Base-by-base conservation (phyloP, 306 rosid genomes). In the Cucumis hystrix region DNA sequence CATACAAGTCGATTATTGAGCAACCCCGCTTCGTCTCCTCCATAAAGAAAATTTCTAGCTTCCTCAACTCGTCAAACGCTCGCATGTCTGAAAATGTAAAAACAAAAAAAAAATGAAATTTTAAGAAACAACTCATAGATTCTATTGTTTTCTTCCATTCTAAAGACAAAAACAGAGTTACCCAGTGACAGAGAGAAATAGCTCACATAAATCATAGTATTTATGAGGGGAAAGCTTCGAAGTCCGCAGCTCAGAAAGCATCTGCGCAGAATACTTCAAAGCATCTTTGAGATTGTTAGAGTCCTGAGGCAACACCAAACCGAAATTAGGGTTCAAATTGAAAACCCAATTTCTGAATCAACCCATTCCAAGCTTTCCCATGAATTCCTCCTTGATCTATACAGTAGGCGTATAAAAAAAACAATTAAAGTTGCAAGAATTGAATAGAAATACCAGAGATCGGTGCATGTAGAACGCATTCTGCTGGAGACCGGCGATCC, bases 1-100 rank as follows among this genome's bases (percentile, higher is more conserved):
- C 99, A 62, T 92, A 95, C 62, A 95, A 93, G 87, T 95, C 99
- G 65, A 92, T 91, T 80, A 95, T 90, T 49, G 99, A 91, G 87
- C 97, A 92, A 58, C 99, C 99, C 30, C 97, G 97, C 64, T 97
- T 96, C 79, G 97, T 60, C 93, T 95, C 99, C 90, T 95, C 97
- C 91, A 87, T 90, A 59, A 95, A 95, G 87, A 95, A 95, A 91
- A 90, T 88, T 85, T 95, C 97, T 77, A 95, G 82, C 82, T 91
- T 95, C 91, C 99, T 87, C 78, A 95, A 84, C 68, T 95, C 97
- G 82, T 95, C 99, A 81, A 95, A 95, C 15, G 97, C 97, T 16
- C 99, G 97, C 99, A 95, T 95, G 51, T 95, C 99, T 95, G 75
- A 87, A 78, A 8, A 43, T 2, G 21, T 33, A 33, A 4, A 33